Conservation (phyloP, 257 asterid genomes). For the Plectranthus barbatus region DNA sequence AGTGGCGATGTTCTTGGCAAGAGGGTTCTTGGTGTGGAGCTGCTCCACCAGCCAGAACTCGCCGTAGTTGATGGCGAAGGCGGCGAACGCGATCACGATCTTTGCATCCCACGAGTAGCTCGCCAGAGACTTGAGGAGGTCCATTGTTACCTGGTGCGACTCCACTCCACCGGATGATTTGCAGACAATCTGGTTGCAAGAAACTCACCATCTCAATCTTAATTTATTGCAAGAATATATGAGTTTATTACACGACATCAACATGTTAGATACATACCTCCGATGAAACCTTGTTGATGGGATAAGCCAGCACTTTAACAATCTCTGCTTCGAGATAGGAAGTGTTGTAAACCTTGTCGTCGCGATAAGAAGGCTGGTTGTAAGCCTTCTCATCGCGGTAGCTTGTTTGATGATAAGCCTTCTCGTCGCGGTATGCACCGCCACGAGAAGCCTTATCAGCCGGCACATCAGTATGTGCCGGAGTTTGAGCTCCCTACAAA, state of each 20-base stretch:
- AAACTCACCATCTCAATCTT: no score
- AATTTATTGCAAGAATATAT: no score
- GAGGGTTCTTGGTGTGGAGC: constrained; percentile 24
- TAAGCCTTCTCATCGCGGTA: background rate
- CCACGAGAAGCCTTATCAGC: background rate
- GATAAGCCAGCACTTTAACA: constrained; percentile 43
- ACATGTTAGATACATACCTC: constrained; percentile 49
- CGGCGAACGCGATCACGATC: constrained; percentile 42
- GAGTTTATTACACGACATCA: no score
- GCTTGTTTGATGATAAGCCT: background rate
- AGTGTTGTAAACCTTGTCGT: constrained; percentile 23
- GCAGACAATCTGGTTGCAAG: constrained; percentile 35
- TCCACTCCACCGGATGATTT: constrained; percentile 39
- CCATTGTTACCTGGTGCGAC: constrained; percentile 38
- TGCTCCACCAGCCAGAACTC: constrained; percentile 67
- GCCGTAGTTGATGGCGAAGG: constrained; percentile 56
- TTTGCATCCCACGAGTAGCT: constrained; percentile 58
- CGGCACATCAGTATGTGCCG: background rate
- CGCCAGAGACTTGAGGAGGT: constrained; percentile 35
- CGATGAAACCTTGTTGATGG: constrained; percentile 50
- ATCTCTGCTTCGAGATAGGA: constrained; percentile 43
- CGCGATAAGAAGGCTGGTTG: background rate
- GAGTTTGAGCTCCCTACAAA: background rate
- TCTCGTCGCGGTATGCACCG: background rate
- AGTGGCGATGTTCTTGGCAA: constrained; percentile 42